Conservation (phyloP, 306 rosid genomes). For the Inga laurina region DNA sequence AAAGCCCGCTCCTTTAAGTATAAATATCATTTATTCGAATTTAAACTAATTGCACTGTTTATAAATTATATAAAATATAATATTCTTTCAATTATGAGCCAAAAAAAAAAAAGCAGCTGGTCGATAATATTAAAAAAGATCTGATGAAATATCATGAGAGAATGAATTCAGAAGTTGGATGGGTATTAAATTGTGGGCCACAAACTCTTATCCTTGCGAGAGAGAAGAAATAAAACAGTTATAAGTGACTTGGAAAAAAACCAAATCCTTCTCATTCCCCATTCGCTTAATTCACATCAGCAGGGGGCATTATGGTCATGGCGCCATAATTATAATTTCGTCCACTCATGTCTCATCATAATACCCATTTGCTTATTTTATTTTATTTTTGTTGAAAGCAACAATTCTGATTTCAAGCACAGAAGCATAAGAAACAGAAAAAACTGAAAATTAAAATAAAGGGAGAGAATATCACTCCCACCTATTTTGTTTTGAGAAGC, state of each 20-base stretch:
- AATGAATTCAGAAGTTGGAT: not conserved
- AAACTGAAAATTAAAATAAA: not conserved
- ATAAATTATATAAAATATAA: no score
- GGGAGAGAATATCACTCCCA: conserved; percentile 13
- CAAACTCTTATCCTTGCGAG: not conserved
- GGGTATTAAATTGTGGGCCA: conserved; percentile 45
- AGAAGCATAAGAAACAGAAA: not conserved
- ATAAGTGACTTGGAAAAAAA: not conserved
- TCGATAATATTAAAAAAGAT: not conserved
- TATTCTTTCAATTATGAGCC: no score
- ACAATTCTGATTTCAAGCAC: not conserved
- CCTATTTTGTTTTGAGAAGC: conserved; percentile 42
- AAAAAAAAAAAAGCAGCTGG: not conserved
- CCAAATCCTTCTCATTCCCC: not conserved
- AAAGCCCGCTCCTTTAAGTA: no score
- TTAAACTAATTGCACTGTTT: not conserved
- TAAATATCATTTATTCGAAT: not conserved
- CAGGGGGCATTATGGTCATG: not conserved
- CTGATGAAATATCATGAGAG: not conserved
- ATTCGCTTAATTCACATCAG: not conserved
- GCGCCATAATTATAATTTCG: conserved; percentile 47
- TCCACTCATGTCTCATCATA: conserved; percentile 78
- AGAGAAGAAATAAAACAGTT: no score
- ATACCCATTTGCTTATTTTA: conserved; percentile 8
- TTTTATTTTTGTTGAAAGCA: not conserved